A percentile compares a stretch with the other conserved stretches of the same genome.
These are phyloP conservation scores for Emericellopsis cladophorae DNA, from an alignment of 2,329 filamentous ascomycete genomes.

Conservation along the genomic window DNA sequence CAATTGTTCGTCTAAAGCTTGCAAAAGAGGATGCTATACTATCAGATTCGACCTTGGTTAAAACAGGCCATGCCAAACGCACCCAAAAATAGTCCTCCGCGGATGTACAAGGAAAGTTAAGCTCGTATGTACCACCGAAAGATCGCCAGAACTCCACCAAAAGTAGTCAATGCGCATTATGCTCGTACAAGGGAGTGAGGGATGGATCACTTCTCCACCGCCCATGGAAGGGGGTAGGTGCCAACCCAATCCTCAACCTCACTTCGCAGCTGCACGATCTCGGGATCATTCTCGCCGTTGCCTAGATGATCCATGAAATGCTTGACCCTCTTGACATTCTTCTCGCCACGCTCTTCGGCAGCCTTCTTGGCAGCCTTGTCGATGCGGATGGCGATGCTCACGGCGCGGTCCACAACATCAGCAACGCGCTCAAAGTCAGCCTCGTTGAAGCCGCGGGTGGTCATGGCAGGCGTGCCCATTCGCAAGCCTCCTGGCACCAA, in stretches of 20 bases:
- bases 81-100: neutral
- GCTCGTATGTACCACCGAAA: neutral
- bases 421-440: constrained; percentile 81
- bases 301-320: constrained; percentile 57
- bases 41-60: neutral
- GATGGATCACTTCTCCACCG: constrained; percentile 18
- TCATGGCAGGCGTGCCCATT: constrained; percentile 96
- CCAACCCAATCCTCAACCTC: constrained; percentile 72
- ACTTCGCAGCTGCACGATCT: constrained; percentile 59
- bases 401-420: constrained; percentile 73
- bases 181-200: neutral
- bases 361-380: constrained; percentile 60
- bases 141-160: neutral
- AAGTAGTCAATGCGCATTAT: neutral
- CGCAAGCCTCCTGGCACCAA: constrained; percentile 86
- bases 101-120: constrained; percentile 1
- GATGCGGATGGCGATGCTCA: constrained; percentile 64
- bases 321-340: constrained; percentile 51
- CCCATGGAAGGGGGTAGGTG: constrained; percentile 62
- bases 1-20: neutral
- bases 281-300: constrained; percentile 52
- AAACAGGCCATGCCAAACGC: neutral
- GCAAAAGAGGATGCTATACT: neutral
- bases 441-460: constrained; percentile 80
- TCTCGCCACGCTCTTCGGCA: constrained; percentile 54